These are phyloP conservation scores for Penstemon davidsonii DNA, from an alignment of 257 asterid species.

Conservation along the genomic window DNA sequence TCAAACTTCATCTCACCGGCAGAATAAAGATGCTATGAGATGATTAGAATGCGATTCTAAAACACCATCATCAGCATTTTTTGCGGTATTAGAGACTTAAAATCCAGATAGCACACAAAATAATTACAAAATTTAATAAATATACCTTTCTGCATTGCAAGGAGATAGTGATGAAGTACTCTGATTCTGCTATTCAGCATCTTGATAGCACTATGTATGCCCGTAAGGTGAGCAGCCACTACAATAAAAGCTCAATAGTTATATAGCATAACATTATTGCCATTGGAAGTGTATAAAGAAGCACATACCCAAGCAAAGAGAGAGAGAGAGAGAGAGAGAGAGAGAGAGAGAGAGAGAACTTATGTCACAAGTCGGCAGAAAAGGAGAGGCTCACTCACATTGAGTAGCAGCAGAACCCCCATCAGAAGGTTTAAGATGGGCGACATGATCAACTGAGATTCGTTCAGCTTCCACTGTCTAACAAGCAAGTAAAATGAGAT, in stretches of 20 bases:
- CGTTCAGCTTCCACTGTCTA: constrained; percentile 99
- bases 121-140: neutral
- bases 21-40: neutral
- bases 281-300: too few species aligned
- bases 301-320: too few species aligned
- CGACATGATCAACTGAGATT: constrained; percentile 96
- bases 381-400: constrained; percentile 45
- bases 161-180: constrained; percentile 83
- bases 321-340: too few species aligned
- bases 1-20: constrained; percentile 5
- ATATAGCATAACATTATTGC: neutral
- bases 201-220: constrained; percentile 95
- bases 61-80: neutral
- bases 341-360: neutral
- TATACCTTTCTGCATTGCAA: constrained; percentile 89
- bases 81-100: neutral
- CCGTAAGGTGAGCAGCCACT: constrained; percentile 99
- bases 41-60: neutral
- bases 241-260: constrained; percentile 19
- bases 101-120: neutral
- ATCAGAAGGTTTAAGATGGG: constrained; percentile 96
- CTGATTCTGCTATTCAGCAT: constrained; percentile 91
- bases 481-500: constrained; percentile 23
- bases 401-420: constrained; percentile 99
- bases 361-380: constrained; percentile 12